phyloP scores from a whole-genome alignment of 441 rosid species.

The Syzygium syzygioides region DNA sequence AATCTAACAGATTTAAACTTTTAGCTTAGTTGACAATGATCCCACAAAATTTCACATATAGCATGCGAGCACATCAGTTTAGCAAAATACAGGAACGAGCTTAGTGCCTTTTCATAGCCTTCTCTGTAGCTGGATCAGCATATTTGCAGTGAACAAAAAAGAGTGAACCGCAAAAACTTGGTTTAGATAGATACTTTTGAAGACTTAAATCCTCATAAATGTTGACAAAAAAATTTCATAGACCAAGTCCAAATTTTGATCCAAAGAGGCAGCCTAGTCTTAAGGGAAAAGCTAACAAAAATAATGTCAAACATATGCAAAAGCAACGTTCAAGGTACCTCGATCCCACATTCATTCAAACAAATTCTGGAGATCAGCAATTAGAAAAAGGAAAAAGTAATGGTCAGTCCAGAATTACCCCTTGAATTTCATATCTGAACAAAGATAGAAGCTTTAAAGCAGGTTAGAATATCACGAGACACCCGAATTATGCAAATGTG shows the following conservation, averaged over 20 bases:
- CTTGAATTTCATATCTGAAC: neutral
- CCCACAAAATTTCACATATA: neutral
- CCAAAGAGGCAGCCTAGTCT: neutral
- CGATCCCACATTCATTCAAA: neutral
- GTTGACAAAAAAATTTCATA: neutral
- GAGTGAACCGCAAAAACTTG: neutral
- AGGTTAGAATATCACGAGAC: neutral
- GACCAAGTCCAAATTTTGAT: neutral
- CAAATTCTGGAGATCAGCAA: neutral
- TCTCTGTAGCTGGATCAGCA: neutral
- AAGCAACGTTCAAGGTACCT: neutral
- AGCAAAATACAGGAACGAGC: neutral
- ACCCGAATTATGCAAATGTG: neutral
- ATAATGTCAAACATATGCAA: neutral
- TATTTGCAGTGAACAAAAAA: neutral
- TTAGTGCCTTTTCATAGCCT: neutral
- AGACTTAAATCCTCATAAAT: neutral
- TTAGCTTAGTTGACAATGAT: neutral
- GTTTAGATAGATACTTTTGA: neutral
- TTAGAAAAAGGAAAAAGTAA: neutral
- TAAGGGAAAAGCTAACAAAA: neutral
- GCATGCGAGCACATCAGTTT: neutral
- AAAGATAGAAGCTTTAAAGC: neutral
- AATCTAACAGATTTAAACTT: neutral
- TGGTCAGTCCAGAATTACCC: neutral